Percentiles rank a stretch among this genome's conserved stretches.
Evolutionary conservation across 2,329 filamentous ascomycete genomes (phyloP).

Genomic region (Penicillium sp.): DNA sequence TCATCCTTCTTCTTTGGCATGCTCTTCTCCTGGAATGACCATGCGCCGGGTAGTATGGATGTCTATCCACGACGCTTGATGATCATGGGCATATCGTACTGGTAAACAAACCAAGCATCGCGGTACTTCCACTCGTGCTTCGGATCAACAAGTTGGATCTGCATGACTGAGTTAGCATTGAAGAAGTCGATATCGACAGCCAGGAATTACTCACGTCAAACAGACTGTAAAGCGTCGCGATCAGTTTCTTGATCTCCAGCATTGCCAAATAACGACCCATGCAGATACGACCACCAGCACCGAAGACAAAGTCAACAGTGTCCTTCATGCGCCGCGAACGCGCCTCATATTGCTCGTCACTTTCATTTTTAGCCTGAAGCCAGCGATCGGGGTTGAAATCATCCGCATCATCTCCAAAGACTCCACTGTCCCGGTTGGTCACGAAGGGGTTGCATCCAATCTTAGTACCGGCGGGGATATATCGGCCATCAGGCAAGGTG

Average conservation of each 20-base stretch:
- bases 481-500: constrained; percentile 36
- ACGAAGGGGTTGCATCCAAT: constrained; percentile 44
- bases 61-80: constrained; percentile 18
- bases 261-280: constrained; percentile 60
- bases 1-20: background rate
- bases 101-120: constrained; percentile 64
- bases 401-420: constrained; percentile 54
- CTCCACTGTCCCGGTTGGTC: constrained; percentile 42
- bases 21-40: background rate
- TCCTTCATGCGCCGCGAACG: constrained; percentile 46
- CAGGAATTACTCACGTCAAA: constrained; percentile 24
- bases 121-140: constrained; percentile 56
- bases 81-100: constrained; percentile 57
- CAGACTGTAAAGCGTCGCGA: constrained; percentile 51
- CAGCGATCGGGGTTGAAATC: constrained; percentile 55
- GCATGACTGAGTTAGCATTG: background rate
- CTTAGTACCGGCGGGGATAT: constrained; percentile 41
- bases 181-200: background rate
- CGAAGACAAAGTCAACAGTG: constrained; percentile 50
- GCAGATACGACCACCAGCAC: constrained; percentile 59
- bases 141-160: constrained; percentile 58
- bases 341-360: constrained; percentile 36
- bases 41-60: background rate
- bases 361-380: constrained; percentile 45
- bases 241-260: constrained; percentile 63